Conservation (phyloP, 495 filamentous ascomycete genomes). For the Penicillium canariense region DNA sequence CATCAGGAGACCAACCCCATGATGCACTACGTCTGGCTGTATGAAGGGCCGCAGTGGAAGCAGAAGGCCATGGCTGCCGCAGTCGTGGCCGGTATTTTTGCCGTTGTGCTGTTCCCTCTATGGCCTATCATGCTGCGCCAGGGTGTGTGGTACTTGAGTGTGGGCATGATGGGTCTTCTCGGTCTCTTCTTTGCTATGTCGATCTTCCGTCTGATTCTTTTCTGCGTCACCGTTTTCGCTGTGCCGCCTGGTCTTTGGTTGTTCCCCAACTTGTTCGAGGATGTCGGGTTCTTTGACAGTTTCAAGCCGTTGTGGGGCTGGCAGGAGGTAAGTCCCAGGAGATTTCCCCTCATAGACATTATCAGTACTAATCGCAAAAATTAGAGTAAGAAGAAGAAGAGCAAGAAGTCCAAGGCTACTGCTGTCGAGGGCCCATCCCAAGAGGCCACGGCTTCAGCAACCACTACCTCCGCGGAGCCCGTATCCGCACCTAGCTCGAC, state of each 20-base stretch:
- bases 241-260: conserved; percentile 90
- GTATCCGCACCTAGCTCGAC: conserved; percentile 40
- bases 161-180: conserved; percentile 87
- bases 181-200: conserved; percentile 97
- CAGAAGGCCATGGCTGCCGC: conserved; percentile 85
- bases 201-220: conserved; percentile 93
- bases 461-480: conserved; percentile 57
- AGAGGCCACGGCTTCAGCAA: conserved; percentile 54
- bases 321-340: conserved; percentile 72
- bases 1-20: conserved; percentile 91
- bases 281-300: conserved; percentile 96
- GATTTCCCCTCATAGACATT: neutral
- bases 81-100: conserved; percentile 76
- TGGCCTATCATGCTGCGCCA: conserved; percentile 90
- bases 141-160: conserved; percentile 96
- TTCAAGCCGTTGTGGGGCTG: conserved; percentile 97
- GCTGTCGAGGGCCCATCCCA: conserved; percentile 1
- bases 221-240: conserved; percentile 84
- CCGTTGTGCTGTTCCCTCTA: conserved; percentile 90
- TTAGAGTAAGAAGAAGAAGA: conserved; percentile 53
- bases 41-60: conserved; percentile 91
- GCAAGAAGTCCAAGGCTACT: conserved; percentile 57
- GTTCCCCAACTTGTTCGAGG: conserved; percentile 97
- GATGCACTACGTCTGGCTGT: conserved; percentile 95
- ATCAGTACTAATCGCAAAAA: conserved; percentile 13